Base-by-base conservation (phyloP, 2,329 filamentous ascomycete genomes). In the Coniochaeta ligniaria region DNA sequence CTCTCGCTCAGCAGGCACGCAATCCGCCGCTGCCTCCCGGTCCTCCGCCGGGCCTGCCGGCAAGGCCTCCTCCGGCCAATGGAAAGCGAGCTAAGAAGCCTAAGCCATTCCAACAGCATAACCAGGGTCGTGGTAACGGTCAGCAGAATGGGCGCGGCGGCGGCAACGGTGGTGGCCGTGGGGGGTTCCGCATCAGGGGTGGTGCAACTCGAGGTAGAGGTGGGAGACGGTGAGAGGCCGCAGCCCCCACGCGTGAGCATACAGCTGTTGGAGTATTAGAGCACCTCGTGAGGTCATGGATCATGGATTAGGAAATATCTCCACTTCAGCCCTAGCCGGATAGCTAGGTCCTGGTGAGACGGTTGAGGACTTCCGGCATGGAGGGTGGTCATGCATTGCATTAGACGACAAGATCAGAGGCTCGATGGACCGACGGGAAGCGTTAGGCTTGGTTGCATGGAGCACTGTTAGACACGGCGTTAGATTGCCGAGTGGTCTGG, bases 11-110 rank as follows among this genome's bases (percentile, higher is more conserved):
- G 22, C 45, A 50, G 45, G 45, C 45, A 16, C 22, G 6, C 45
- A 52, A 47, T 43, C 63, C 62, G 8, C 64, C 67, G 14, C 65
- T 66, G 12, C 64, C 66, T 57, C 62, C 65, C 24, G 66, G 66
- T 14, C 63, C 64, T 1, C 65, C 63, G 8, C 62, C 60, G 4
- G 35, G 20, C 26, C n/a, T 60, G 33, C 61, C 63, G 41, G 62
- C 56, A 12, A 41, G 55, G 16, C 59, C 60, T 45, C 59, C 60
- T 33, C 60, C 60, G 22, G 14, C 33, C 28, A 60, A 47, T 17
- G 14, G n/a, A 8, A 55, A 35, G 35, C 28, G 54, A 14, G 4
- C 14, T 3, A 57, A 11, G 28, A 35, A 36, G 20, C 45, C 50
- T 2, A 59, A 41, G 14, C 16, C 45, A 43, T 52, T 26, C 41